A percentile compares a stretch with the other conserved stretches of the same genome.
These are phyloP conservation scores for Knoxia roxburghii DNA, from an alignment of 257 asterid genomes.

Conservation along the genomic window DNA sequence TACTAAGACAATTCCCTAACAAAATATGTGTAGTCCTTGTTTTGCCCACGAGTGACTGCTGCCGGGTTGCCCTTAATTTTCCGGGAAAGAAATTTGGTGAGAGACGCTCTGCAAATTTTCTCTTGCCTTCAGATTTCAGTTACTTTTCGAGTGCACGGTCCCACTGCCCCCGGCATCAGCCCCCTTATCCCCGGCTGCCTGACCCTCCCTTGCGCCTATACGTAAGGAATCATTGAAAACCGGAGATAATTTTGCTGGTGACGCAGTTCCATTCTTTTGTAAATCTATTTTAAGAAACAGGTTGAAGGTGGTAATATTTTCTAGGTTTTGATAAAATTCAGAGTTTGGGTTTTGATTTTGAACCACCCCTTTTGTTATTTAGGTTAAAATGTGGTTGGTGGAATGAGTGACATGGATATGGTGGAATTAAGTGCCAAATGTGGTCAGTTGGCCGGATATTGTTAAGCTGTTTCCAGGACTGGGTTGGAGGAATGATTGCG, in stretches of 20 bases:
- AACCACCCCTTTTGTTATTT: background rate
- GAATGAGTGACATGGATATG: slow-evolving; percentile 34
- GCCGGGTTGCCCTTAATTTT: no score
- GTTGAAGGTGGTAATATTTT: background rate
- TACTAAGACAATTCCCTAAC: no score
- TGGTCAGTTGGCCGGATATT: slow-evolving; percentile 26
- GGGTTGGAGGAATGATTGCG: slow-evolving; percentile 33
- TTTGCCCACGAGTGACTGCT: no score
- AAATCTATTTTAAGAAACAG: background rate
- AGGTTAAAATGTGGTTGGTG: background rate
- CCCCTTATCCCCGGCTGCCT: background rate
- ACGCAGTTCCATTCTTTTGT: background rate
- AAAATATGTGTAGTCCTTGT: no score
- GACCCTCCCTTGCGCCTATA: background rate
- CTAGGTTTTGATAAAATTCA: background rate
- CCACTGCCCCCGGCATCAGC: background rate
- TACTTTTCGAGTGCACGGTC: background rate
- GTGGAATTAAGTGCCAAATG: slow-evolving; percentile 23
- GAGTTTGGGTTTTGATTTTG: background rate
- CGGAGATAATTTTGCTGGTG: slow-evolving; percentile 4
- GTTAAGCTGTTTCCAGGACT: slow-evolving; percentile 21
- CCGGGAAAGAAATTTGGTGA: no score
- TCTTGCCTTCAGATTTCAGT: background rate
- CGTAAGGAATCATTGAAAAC: background rate
- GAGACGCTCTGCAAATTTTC: slow-evolving; percentile 3